Evolutionary conservation across 2,329 filamentous ascomycete species (phyloP), one percentile per base, ranked within the genome.

Genomic region (Verticillium albo-atrum): DNA sequence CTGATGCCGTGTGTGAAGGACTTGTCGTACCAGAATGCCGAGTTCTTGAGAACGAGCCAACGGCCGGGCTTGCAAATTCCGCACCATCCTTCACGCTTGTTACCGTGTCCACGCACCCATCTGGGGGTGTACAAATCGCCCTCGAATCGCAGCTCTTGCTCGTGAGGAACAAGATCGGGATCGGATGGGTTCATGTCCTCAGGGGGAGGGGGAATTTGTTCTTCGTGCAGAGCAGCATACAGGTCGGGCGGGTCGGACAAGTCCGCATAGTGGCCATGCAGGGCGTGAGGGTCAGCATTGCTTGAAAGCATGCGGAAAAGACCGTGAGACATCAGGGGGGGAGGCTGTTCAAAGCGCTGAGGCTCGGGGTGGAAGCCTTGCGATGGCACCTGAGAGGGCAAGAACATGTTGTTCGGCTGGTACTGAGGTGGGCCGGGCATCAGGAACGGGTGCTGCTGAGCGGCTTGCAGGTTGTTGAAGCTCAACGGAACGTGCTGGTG

Each of bases 1-100:
- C 89, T 92, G 71, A 96, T 91, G 55, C 91, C 91, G 69, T 96
- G 92, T 2, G 89, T 91, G 72, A 95, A 96, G 60, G 89, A 91
- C 79, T 95, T 94, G 77, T 96, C 91, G 73, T 96, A 96, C 91
- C 92, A 96, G 72, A 91, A 96, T 6, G 91, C 91, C 58, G 89
- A 93, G 75, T 96, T 95, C 78, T 95, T 96, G 61, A 96, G 79
- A 17, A 93, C 90, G 58, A 94, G 83, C 92, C 92, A 96, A 55
- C 90, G 82, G 3, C 90, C 90, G 2, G 90, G 89, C 72, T 92
- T 93, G 79, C 91, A 96, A 66, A 94, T 90, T 25, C 91, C 90
- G 68, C 91, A 96, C 91, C 91, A 96, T 3, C 91, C 91, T 72
- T 94, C 91, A 50, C 91, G 88, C 78, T 93, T 92, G 75, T 92